Conservation (phyloP, 2,329 filamentous ascomycete species). For the Fusarium buxicola region DNA sequence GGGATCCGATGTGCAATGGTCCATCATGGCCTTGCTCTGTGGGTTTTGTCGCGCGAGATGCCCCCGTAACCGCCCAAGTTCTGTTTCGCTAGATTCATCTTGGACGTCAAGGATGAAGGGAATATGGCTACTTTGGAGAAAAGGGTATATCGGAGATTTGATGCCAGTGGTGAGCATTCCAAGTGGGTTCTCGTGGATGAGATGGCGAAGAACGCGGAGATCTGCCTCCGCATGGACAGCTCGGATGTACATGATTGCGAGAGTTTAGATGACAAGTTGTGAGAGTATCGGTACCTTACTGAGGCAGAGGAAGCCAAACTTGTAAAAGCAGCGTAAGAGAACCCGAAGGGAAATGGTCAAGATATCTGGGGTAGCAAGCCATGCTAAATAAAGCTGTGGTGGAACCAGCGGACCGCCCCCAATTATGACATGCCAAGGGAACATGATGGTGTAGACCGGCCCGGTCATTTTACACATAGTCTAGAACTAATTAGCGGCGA, state of each 20-base stretch:
- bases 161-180: constrained; percentile 73
- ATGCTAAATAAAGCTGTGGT: constrained; percentile 17
- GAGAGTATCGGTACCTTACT: neutral
- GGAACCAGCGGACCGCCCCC: constrained; percentile 26
- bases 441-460: constrained; percentile 9
- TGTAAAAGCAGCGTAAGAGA: neutral
- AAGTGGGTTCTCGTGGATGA: constrained; percentile 70
- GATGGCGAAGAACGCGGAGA: constrained; percentile 61
- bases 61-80: constrained; percentile 61
- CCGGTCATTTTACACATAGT: constrained; percentile 27
- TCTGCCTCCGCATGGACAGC: constrained; percentile 61
- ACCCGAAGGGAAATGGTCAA: neutral
- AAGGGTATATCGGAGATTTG: constrained; percentile 56
- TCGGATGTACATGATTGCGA: constrained; percentile 34
- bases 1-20: constrained; percentile 46
- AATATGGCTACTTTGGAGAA: constrained; percentile 70
- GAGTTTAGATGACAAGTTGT: neutral
- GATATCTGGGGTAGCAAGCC: neutral
- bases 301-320: too few species aligned
- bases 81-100: constrained; percentile 53
- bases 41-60: constrained; percentile 73
- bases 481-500: neutral
- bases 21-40: constrained; percentile 70
- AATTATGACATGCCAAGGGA: neutral
- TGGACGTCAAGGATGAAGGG: constrained; percentile 67